Percentiles rank a stretch among this genome's conserved stretches.
Evolutionary conservation across 192 early-diverging fungal genomes (phyloP).

Genomic region (Backusella liffmaniae): DNA sequence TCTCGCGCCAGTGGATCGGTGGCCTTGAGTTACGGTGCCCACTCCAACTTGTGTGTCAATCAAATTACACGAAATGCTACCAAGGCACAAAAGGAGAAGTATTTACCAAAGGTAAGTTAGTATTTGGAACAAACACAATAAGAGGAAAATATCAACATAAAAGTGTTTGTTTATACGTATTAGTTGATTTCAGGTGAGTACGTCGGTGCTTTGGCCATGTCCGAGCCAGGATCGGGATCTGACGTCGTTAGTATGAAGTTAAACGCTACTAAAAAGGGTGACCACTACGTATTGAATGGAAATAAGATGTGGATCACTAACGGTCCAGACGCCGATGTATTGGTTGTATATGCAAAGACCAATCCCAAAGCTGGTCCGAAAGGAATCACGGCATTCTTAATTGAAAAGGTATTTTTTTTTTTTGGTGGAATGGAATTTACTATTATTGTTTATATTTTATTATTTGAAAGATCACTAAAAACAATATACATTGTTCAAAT

Average conservation of each 20-base stretch:
- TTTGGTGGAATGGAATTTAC: background rate
- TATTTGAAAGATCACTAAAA: slow-evolving; percentile 5
- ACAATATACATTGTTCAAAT: background rate
- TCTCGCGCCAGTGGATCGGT: slow-evolving; percentile 86
- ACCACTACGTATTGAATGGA: slow-evolving; percentile 83
- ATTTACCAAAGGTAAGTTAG: slow-evolving; percentile 64
- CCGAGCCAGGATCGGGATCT: slow-evolving; percentile 84
- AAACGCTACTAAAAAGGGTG: slow-evolving; percentile 79
- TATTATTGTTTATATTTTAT: background rate
- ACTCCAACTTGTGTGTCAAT: slow-evolving; percentile 97
- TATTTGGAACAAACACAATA: background rate
- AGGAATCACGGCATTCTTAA: slow-evolving; percentile 93
- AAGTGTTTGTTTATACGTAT: background rate
- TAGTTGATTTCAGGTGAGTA: slow-evolving; percentile 82
- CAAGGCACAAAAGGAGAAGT: slow-evolving; percentile 82
- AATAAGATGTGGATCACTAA: slow-evolving; percentile 98
- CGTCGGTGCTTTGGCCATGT: slow-evolving; percentile 94
- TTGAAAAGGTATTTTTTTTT: slow-evolving; percentile 65
- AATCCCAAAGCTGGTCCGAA: slow-evolving; percentile 72
- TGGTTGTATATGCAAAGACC: slow-evolving; percentile 95
- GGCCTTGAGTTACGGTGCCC: slow-evolving; percentile 91
- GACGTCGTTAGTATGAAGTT: slow-evolving; percentile 94
- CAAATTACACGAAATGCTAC: slow-evolving; percentile 93
- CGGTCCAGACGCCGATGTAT: slow-evolving; percentile 84
- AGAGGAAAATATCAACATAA: background rate